Conservation (phyloP, 108 stramenopile species). For the Skeletonema grethae region DNA sequence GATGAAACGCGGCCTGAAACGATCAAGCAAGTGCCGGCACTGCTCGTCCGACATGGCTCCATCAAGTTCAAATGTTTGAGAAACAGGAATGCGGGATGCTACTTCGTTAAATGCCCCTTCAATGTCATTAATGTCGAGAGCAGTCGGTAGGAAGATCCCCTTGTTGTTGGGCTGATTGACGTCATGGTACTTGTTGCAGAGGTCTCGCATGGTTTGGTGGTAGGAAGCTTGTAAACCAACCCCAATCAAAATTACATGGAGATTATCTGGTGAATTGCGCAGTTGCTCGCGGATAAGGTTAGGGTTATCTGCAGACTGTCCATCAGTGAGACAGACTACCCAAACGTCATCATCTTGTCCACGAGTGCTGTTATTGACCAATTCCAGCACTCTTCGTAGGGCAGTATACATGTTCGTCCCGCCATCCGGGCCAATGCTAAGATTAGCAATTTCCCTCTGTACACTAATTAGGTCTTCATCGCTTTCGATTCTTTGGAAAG, state of each 20-base stretch:
- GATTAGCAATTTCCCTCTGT: background rate
- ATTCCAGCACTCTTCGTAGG: slow-evolving; percentile 10
- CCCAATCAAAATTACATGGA: slow-evolving; percentile 31
- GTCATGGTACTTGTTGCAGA: slow-evolving; percentile 22
- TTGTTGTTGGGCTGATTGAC: slow-evolving; percentile 11
- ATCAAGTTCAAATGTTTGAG: slow-evolving; percentile 37
- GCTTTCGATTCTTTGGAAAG: slow-evolving; percentile 8
- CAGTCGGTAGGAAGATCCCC: slow-evolving; percentile 29
- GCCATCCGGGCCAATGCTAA: slow-evolving; percentile 15
- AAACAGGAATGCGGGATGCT: slow-evolving; percentile 21
- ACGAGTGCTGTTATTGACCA: background rate
- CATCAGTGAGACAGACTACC: slow-evolving; percentile 36
- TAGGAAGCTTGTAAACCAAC: slow-evolving; percentile 6
- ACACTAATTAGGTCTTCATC: background rate
- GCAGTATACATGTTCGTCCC: slow-evolving; percentile 20
- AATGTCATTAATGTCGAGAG: slow-evolving; percentile 19
- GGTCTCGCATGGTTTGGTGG: slow-evolving; percentile 7
- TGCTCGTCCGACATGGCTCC: slow-evolving; percentile 23
- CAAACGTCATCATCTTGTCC: slow-evolving; percentile 8
- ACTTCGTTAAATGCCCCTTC: slow-evolving; percentile 23
- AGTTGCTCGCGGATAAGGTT: background rate
- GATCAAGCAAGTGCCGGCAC: slow-evolving; percentile 18
- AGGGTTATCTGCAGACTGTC: slow-evolving; percentile 16
- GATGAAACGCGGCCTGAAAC: slow-evolving; percentile 16
- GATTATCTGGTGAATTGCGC: slow-evolving; percentile 9